Evolutionary conservation across 2,329 filamentous ascomycete species (phyloP).

Genomic region (Epichloe aotearoae): DNA sequence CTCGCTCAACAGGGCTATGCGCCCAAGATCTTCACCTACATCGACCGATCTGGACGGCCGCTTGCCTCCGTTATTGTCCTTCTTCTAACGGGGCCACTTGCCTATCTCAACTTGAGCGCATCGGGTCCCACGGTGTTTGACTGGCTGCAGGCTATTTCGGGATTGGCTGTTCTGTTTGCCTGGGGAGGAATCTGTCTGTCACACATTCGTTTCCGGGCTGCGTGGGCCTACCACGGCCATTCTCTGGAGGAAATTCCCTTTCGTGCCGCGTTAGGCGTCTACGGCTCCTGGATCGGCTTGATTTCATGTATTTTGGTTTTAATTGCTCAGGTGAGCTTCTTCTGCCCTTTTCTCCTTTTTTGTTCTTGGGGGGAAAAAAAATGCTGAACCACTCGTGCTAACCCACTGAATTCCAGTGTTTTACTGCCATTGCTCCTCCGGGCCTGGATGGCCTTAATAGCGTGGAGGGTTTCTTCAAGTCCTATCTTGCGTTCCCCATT

Average conservation of each 20-base stretch:
- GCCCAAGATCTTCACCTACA: slow-evolving; percentile 38
- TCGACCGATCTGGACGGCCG: slow-evolving; percentile 40
- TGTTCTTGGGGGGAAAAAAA: neutral
- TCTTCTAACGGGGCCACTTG: slow-evolving; percentile 33
- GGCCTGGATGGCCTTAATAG: slow-evolving; percentile 17
- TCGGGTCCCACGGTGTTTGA: slow-evolving; percentile 41
- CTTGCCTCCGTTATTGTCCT: slow-evolving; percentile 31
- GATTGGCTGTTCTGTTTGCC: slow-evolving; percentile 48
- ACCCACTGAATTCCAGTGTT: slow-evolving; percentile 23
- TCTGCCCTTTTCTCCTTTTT: neutral
- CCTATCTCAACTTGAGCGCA: slow-evolving; percentile 31
- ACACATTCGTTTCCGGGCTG: slow-evolving; percentile 53
- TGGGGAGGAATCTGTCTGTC: slow-evolving; percentile 53
- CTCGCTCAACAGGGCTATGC: slow-evolving; percentile 43
- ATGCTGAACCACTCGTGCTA: neutral
- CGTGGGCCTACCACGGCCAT: slow-evolving; percentile 45
- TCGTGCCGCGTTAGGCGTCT: slow-evolving; percentile 43
- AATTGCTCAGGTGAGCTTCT: slow-evolving; percentile 31
- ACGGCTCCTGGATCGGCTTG: slow-evolving; percentile 50
- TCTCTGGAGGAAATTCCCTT: slow-evolving; percentile 53
- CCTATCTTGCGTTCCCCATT: slow-evolving; percentile 39
- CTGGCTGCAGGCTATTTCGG: slow-evolving; percentile 52
- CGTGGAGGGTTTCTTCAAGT: slow-evolving; percentile 39
- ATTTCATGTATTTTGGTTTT: slow-evolving; percentile 39
- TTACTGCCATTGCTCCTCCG: slow-evolving; percentile 31